Base-by-base conservation (phyloP, 2,329 filamentous ascomycete genomes). In the Stagonosporopsis rhizophila region DNA sequence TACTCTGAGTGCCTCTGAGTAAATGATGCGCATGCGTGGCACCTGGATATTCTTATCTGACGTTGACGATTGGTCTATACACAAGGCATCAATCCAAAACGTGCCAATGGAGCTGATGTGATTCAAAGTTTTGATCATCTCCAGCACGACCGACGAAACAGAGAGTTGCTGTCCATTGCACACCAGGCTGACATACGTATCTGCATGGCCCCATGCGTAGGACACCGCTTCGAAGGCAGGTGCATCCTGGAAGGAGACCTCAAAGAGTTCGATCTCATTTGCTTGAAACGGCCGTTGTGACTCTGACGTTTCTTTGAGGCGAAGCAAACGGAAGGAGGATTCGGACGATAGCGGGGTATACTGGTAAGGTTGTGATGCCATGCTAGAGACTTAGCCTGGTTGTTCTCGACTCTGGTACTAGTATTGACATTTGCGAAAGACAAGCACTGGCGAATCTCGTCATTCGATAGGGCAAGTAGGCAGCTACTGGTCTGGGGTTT, bases 271-370 rank as follows among this genome's bases (percentile, higher is more conserved):
- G 3, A 37, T 25, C 7, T 32, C 30, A 15, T 17, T 3, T 1
- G 44, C 2, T 14, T n/a, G 23, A 25, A 25, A 4, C 23, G 7
- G 4, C 23, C 23, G 23, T 25, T 25, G 23, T 25, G 23, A 25
- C 23, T 25, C 23, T 7, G 23, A 25, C 4, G 23, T 7, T 25
- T 25, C n/a, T 23, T 23, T 25, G 4, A 50, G 28, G 11, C 39
- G 20, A 35, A 50, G 38, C 20, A 37, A 15, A 27, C 28, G 39
- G 12, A 37, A 15, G 5, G 28, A 34, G 5, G 20, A 35, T 2
- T 25, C 22, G 4, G 47, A 37, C n/a, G n/a, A 50, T 15, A 50
- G 47, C 22, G 22, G 47, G 30, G 39, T 44, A 28, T 34, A 44
- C 11, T 27, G 39, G 25, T 37, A 42, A 20, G 2, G 4, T 41